phyloP scores from a whole-genome alignment of 2,329 filamentous ascomycete species.

The Penicillium sp. region DNA sequence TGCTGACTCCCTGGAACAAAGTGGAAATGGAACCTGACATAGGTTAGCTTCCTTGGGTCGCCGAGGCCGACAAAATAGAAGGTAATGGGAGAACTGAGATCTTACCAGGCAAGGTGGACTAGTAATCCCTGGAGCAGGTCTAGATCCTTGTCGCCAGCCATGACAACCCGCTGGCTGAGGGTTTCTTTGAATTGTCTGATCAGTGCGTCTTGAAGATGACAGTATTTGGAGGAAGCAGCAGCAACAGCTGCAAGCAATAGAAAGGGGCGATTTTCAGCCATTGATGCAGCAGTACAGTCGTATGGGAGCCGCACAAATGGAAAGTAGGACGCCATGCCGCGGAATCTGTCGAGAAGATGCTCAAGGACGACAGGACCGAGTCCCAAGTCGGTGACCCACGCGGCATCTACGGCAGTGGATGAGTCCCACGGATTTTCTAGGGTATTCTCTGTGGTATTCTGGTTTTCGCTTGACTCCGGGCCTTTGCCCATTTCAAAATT shows the following conservation, averaged over 20 bases:
- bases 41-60: neutral
- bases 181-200: neutral
- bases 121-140: slow-evolving; percentile 31
- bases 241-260: slow-evolving; percentile 18
- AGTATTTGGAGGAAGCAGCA: slow-evolving; percentile 16
- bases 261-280: slow-evolving; percentile 18
- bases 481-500: neutral
- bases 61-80: neutral
- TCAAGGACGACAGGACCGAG: slow-evolving; percentile 3
- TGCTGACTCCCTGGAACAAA: slow-evolving; percentile 23
- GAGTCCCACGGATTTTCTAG: neutral
- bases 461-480: neutral
- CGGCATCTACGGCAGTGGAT: neutral
- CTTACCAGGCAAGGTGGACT: slow-evolving; percentile 28
- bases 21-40: slow-evolving; percentile 18
- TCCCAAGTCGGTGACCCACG: neutral
- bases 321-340: slow-evolving; percentile 16
- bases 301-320: slow-evolving; percentile 15
- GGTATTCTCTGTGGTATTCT: neutral
- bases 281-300: slow-evolving; percentile 14
- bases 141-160: slow-evolving; percentile 23
- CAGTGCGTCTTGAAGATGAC: neutral
- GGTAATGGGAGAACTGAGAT: neutral
- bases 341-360: slow-evolving; percentile 16
- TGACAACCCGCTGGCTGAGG: neutral